Percentiles rank a stretch among this genome's conserved stretches.
Conservation (phyloP, 148 eudicot species). For the Tetragonia tetragonoides region DNA sequence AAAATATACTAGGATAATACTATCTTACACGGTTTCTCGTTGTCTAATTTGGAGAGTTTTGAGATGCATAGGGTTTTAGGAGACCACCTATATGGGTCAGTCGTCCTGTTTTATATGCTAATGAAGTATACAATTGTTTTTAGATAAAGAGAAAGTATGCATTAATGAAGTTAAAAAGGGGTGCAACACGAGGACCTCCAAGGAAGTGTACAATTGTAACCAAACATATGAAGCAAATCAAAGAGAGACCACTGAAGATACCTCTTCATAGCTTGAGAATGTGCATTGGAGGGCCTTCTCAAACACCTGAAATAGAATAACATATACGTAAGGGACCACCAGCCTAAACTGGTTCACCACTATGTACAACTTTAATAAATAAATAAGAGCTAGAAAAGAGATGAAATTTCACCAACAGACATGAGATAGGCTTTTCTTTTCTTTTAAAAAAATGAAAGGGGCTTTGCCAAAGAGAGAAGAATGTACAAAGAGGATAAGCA, state of each 20-base stretch:
- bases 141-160: no score
- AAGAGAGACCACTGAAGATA: slow-evolving; percentile 29
- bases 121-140: neutral
- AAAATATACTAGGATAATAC: neutral
- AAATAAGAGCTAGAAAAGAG: neutral
- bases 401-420: neutral
- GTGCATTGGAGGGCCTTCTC: slow-evolving; percentile 84
- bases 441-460: neutral
- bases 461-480: neutral
- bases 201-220: neutral
- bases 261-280: slow-evolving; percentile 88
- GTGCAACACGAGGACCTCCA: no score
- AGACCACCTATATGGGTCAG: neutral
- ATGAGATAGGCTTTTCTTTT: neutral
- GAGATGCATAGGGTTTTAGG: neutral
- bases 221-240: slow-evolving; percentile 8
- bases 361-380: no score
- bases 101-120: neutral
- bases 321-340: neutral
- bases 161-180: no score
- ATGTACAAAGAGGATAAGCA: neutral
- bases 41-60: neutral
- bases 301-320: slow-evolving; percentile 59
- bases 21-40: neutral
- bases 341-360: neutral